These are phyloP conservation scores for Pseudogymnoascus sp. DNA, from an alignment of 2,329 filamentous ascomycete genomes.

Conservation along the genomic window DNA sequence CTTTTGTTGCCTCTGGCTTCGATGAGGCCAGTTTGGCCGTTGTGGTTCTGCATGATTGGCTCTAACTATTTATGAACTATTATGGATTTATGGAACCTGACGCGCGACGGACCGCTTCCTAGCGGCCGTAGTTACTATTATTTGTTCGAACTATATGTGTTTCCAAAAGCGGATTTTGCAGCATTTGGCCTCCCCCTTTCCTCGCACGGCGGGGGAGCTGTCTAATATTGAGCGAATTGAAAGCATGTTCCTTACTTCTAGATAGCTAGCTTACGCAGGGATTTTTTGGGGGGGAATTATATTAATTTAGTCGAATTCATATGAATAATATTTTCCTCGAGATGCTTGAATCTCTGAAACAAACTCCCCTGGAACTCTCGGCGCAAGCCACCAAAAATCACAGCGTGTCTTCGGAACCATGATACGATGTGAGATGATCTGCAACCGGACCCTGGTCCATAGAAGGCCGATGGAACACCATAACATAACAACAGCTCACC, in stretches of 20 bases:
- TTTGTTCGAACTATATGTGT: background rate
- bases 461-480: background rate
- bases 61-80: background rate
- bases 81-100: background rate
- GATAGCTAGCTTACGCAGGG: background rate
- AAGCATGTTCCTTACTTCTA: background rate
- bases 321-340: background rate
- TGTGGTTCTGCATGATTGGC: background rate
- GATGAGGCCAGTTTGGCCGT: background rate
- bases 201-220: background rate
- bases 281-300: background rate
- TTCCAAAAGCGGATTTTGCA: background rate
- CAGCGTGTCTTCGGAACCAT: background rate
- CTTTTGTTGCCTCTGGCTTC: background rate
- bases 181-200: background rate
- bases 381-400: background rate
- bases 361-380: background rate
- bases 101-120: background rate
- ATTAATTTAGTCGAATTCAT: background rate
- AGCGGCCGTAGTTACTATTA: slow-evolving; percentile 1
- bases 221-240: background rate
- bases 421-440: background rate
- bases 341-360: background rate
- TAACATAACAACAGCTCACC: background rate
- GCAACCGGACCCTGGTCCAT: background rate